phyloP scores from a whole-genome alignment of 2,329 filamentous ascomycete genomes.

The Colletotrichum gigasporum region DNA sequence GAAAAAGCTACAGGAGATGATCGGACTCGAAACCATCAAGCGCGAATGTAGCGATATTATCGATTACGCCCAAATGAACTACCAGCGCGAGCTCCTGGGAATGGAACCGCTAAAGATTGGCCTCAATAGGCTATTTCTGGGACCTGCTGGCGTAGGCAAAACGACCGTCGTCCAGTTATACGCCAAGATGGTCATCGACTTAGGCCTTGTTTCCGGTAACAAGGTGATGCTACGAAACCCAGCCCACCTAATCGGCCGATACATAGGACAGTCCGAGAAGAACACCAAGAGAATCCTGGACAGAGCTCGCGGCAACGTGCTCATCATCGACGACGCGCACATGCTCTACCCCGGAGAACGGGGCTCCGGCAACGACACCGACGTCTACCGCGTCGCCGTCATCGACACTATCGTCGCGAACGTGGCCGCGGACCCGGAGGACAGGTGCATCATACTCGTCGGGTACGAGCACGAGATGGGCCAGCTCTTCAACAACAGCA shows the following conservation, averaged over 20 bases:
- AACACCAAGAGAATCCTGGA: conserved; percentile 67
- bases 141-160: conserved; percentile 71
- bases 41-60: conserved; percentile 57
- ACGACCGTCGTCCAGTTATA: conserved; percentile 72
- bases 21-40: conserved; percentile 65
- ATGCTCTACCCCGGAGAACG: conserved; percentile 50
- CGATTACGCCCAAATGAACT: conserved; percentile 62
- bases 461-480: conserved; percentile 70
- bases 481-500: conserved; percentile 68
- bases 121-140: conserved; percentile 68
- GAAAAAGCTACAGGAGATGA: conserved; percentile 60
- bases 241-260: conserved; percentile 65
- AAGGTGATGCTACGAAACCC: conserved; percentile 70
- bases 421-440: conserved; percentile 67
- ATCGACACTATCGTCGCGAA: conserved; percentile 71
- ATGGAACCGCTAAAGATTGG: conserved; percentile 57
- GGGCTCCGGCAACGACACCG: conserved; percentile 32
- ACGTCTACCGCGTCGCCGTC: conserved; percentile 59
- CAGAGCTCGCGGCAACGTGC: conserved; percentile 65
- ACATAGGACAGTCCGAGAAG: conserved; percentile 64
- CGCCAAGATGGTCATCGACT: conserved; percentile 65
- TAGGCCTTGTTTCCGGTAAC: conserved; percentile 65
- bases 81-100: conserved; percentile 64
- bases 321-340: conserved; percentile 74
- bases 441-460: conserved; percentile 69